Conservation (phyloP, 192 early-diverging fungal genomes). For the Coemansia sp. region DNA sequence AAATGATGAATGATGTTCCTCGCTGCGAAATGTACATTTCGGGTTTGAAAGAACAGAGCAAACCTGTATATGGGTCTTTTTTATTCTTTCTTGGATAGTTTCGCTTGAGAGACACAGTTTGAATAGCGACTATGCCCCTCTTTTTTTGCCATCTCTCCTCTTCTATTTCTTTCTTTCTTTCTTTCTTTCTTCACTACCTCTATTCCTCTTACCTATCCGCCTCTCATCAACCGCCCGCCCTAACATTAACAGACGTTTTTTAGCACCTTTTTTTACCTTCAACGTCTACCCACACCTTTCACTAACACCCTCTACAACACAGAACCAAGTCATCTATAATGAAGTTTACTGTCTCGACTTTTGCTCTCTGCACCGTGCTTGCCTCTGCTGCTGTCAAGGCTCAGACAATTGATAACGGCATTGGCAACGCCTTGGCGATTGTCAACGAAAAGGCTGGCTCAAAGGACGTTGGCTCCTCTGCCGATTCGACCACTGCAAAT, state of each 20-base stretch:
- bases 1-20: not conserved
- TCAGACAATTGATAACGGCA: constrained; percentile 11
- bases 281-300: constrained; percentile 3
- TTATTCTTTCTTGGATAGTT: not conserved
- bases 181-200: not conserved
- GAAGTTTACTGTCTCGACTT: constrained; percentile 30
- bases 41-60: not conserved
- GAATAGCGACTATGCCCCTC: not conserved
- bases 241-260: not conserved
- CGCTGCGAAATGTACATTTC: not conserved
- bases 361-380: constrained; percentile 30
- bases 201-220: not conserved
- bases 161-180: not conserved
- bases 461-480: not conserved
- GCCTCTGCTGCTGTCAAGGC: constrained; percentile 25
- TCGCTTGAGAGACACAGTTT: not conserved
- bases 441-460: constrained; percentile 9
- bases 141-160: not conserved
- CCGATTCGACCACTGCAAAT: not conserved
- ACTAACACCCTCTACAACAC: not conserved
- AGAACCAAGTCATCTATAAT: constrained; percentile 7
- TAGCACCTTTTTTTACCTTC: not conserved
- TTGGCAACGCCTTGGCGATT: constrained; percentile 15
- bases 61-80: not conserved
- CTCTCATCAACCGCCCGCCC: not conserved